Conservation (phyloP, 2,329 filamentous ascomycete species). For the Torrubiella hemipterigena region DNA sequence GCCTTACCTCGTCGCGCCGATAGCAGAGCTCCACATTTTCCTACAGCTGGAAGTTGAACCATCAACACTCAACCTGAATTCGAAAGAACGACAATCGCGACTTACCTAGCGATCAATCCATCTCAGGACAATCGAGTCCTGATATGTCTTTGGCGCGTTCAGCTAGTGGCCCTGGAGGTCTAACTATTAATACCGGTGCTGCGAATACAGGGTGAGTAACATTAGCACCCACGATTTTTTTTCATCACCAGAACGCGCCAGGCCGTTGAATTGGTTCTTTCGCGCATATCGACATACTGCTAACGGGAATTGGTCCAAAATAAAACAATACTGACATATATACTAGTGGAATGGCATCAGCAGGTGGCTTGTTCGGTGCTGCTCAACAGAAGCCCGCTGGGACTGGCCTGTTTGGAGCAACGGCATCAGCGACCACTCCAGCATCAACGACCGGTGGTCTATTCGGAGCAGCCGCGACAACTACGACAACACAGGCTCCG, state of each 20-base stretch:
- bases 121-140: too few species aligned
- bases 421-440: constrained; percentile 11
- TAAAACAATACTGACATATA: too few species aligned
- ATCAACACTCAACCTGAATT: too few species aligned
- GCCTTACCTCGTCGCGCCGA: constrained; percentile 1
- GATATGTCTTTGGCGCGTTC: constrained; percentile 43
- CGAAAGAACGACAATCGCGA: background rate
- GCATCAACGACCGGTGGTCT: constrained; percentile 6
- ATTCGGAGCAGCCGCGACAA: background rate
- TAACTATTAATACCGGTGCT: constrained; percentile 51
- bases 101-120: too few species aligned
- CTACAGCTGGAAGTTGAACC: too few species aligned
- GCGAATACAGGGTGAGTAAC: constrained; percentile 35
- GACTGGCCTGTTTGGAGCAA: constrained; percentile 19
- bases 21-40: too few species aligned
- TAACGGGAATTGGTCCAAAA: too few species aligned
- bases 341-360: constrained; percentile 23
- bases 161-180: constrained; percentile 45
- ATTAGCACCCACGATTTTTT: constrained; percentile 6
- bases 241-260: constrained; percentile 3
- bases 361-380: constrained; percentile 23
- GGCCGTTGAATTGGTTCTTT: too few species aligned
- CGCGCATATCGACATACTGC: too few species aligned
- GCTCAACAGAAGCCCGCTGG: constrained; percentile 14
- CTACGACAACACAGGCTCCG: constrained; percentile 7